phyloP scores from a whole-genome alignment of 1,284 basidiomycete species.

The Phylloboletellus chloephorus region DNA sequence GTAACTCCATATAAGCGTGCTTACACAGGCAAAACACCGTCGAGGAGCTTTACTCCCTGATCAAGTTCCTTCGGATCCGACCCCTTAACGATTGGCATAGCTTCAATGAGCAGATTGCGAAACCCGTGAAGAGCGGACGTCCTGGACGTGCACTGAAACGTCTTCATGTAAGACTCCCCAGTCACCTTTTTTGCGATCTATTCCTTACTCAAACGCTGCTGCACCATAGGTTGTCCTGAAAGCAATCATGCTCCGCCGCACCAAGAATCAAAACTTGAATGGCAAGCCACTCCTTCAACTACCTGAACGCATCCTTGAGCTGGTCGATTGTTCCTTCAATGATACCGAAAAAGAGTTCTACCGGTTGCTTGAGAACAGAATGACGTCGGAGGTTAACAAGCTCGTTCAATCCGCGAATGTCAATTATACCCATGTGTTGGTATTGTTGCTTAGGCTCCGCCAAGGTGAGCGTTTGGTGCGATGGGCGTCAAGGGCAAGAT shows the following conservation, averaged over 20 bases:
- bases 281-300: constrained; percentile 85
- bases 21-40: constrained; percentile 73
- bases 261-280: constrained; percentile 77
- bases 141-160: constrained; percentile 78
- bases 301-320: constrained; percentile 68
- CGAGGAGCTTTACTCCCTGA: constrained; percentile 83
- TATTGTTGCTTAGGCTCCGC: constrained; percentile 79
- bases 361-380: constrained; percentile 67
- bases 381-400: constrained; percentile 68
- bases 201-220: neutral
- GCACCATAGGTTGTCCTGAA: constrained; percentile 66
- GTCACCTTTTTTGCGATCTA: neutral
- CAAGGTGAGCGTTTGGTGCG: constrained; percentile 57
- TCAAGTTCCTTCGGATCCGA: constrained; percentile 83
- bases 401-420: constrained; percentile 55
- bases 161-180: constrained; percentile 53
- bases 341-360: constrained; percentile 81
- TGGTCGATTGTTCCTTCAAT: constrained; percentile 73
- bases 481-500: neutral
- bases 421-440: constrained; percentile 81
- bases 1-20: neutral
- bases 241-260: constrained; percentile 86
- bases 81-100: constrained; percentile 78
- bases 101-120: constrained; percentile 77
- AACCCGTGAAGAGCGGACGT: constrained; percentile 71